Conservation (phyloP, 768 basidiomycete genomes). For the Auriculariales sp. region DNA sequence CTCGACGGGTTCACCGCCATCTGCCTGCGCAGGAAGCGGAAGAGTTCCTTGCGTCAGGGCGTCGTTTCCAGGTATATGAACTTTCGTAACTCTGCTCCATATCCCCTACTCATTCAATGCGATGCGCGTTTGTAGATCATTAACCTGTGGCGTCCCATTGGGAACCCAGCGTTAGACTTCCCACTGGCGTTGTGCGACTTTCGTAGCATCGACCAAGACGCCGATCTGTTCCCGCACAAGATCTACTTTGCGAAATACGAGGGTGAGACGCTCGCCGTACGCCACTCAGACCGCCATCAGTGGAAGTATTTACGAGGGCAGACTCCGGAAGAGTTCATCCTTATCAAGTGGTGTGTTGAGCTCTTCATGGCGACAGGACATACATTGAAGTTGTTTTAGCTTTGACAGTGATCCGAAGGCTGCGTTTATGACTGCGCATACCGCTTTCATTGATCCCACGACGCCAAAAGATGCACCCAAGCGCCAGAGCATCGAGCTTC, state of each 20-base stretch:
- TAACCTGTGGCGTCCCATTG: constrained; percentile 41
- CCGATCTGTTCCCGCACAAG: constrained; percentile 16
- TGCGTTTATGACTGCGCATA: constrained; percentile 19
- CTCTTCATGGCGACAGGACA: neutral
- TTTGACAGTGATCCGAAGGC: constrained; percentile 10
- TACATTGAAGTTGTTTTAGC: neutral
- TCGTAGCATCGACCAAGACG: constrained; percentile 22
- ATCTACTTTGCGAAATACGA: neutral
- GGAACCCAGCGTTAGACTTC: constrained; percentile 29
- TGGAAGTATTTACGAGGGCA: constrained; percentile 34
- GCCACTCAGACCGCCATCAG: constrained; percentile 22
- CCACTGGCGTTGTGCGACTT: constrained; percentile 36
- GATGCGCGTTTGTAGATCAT: constrained; percentile 18
- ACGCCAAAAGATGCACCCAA: constrained; percentile 16
- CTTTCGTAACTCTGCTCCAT: neutral
- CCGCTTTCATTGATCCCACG: constrained; percentile 20
- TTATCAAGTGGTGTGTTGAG: constrained; percentile 31
- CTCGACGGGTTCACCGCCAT: constrained; percentile 28
- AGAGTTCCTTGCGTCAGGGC: constrained; percentile 22
- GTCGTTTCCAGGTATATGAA: constrained; percentile 27
- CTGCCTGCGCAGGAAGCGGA: constrained; percentile 25
- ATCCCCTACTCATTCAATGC: neutral
- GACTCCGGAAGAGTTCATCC: constrained; percentile 28
- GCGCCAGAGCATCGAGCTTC: constrained; percentile 21
- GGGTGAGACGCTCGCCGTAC: constrained; percentile 28